A percentile compares a stretch with the other conserved stretches of the same genome.
Evolutionary conservation across 805 yeast species (phyloP).

Genomic region (Saccharomycopsis fibuligera): DNA sequence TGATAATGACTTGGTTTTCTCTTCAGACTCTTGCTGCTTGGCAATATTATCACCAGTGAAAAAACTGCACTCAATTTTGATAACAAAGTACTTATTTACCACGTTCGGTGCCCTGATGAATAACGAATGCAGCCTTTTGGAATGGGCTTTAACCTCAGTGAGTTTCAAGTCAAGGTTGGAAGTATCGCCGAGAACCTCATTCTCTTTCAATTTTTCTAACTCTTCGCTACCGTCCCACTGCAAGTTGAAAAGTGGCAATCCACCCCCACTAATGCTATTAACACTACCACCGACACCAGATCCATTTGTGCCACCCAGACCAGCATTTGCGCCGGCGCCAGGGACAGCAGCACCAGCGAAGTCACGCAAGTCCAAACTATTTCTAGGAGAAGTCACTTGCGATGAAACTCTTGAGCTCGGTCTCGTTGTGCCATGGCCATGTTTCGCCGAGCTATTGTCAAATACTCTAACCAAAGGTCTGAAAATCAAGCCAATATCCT

Average conservation of each 20-base stretch:
- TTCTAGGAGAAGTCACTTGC: slow-evolving; percentile 15
- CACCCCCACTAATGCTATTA: background rate
- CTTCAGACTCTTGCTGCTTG: slow-evolving; percentile 19
- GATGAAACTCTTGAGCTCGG: slow-evolving; percentile 15
- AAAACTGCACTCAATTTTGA: slow-evolving; percentile 20
- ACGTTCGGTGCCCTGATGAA: slow-evolving; percentile 19
- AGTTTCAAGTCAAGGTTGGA: slow-evolving; percentile 12
- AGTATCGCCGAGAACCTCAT: background rate
- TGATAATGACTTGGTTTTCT: slow-evolving; percentile 10
- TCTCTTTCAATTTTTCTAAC: slow-evolving; percentile 1
- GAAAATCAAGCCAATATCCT: slow-evolving; percentile 28
- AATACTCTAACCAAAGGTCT: slow-evolving; percentile 18
- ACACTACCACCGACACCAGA: background rate
- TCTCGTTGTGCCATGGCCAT: background rate
- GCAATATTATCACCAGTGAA: slow-evolving; percentile 21
- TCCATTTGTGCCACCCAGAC: background rate
- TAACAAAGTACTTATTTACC: slow-evolving; percentile 11
- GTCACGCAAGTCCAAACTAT: slow-evolving; percentile 12
- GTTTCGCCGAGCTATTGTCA: background rate
- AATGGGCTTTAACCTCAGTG: slow-evolving; percentile 1
- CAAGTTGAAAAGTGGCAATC: background rate
- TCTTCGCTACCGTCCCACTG: slow-evolving; percentile 14
- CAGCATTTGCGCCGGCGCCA: background rate
- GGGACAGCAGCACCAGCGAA: background rate
- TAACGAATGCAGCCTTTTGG: slow-evolving; percentile 11